These are phyloP conservation scores for Phytopythium delawarense DNA, from an alignment of 352 stramenopile species.

Conservation along the genomic window DNA sequence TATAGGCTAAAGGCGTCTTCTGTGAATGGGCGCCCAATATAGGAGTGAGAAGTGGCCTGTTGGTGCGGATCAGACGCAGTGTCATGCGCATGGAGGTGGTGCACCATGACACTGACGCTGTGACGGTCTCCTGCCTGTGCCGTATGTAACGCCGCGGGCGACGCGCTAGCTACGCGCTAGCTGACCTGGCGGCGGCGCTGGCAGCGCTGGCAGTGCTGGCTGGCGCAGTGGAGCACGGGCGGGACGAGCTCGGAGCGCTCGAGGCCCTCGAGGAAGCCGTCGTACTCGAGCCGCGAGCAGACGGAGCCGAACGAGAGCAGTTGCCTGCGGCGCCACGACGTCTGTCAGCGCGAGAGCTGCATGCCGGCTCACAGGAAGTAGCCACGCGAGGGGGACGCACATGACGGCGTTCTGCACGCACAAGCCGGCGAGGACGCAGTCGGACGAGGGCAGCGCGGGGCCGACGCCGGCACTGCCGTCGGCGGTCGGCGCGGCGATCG, in stretches of 20 bases:
- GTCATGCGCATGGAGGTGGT: not conserved
- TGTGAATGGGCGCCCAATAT: not conserved
- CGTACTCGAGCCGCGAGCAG: constrained; percentile 43
- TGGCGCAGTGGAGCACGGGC: constrained; percentile 37
- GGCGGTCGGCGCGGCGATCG: not conserved
- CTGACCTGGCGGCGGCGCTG: constrained; percentile 7
- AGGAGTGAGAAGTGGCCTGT: not conserved
- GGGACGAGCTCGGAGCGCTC: constrained; percentile 35
- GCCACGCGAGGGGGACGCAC: constrained; percentile 11
- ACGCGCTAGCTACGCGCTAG: not conserved
- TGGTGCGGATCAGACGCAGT: not conserved
- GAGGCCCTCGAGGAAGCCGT: constrained; percentile 39
- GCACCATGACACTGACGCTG: not conserved
- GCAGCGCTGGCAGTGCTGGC: constrained; percentile 13
- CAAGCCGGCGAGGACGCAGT: constrained; percentile 47
- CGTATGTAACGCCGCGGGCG: not conserved
- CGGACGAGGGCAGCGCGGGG: constrained; percentile 28
- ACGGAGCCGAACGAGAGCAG: constrained; percentile 26
- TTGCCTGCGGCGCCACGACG: constrained; percentile 5
- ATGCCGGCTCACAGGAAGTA: no score
- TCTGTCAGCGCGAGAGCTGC: not conserved
- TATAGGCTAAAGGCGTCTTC: not conserved
- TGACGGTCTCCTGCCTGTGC: not conserved
- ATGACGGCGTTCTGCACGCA: constrained; percentile 34
- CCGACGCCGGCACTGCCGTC: not conserved